Evolutionary conservation across 352 stramenopile species (phyloP), one percentile per base, ranked within the genome.

Genomic region (Phytopythium litorale): DNA sequence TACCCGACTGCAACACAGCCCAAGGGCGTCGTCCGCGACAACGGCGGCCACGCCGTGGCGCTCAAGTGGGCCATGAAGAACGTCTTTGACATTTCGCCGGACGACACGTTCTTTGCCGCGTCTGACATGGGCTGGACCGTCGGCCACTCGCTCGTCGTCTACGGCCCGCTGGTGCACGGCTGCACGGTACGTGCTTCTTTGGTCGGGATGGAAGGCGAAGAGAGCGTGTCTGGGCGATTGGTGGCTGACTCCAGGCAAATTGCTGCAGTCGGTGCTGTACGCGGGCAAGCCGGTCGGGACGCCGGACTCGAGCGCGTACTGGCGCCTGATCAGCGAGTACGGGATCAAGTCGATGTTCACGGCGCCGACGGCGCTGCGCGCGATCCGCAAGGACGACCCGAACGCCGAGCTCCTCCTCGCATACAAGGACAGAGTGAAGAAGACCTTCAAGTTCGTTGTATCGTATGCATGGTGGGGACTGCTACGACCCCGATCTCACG

Each of bases 91-190:
- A 86, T 49, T 7, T 23, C 85, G n/a, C 64, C 64, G 13, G 83
- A 86, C 4, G 89, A 97, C 46, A 87, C 87, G 7, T 97, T 85
- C 67, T 96, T 88, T 72, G 80, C 88, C 7, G 87, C 87, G 3
- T 89, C 73, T 11, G 90, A 96, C 67, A 92, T 96, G 72, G 92
- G 92, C 13, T 98, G 92, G 92, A 81, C 89, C 18, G 86, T 97
- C 16, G 90, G 90, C 9, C 91, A 97, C 71, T 87, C 76, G 2
- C 95, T 94, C 67, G 86, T 89, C 58, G 81, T 97, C 0, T 98
- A 98, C 67, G 92, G 81, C 19, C 91, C 92, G 18, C 71, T 98
- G 7, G 57, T 97, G 0, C 73, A 92, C 58, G 92, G 89, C 23
- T 94, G 84, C 62, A 94, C 85, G 62, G 76, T 82, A 72, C 7